Evolutionary conservation across 768 basidiomycete genomes (phyloP).

Genomic region (Nidularia sp.): DNA sequence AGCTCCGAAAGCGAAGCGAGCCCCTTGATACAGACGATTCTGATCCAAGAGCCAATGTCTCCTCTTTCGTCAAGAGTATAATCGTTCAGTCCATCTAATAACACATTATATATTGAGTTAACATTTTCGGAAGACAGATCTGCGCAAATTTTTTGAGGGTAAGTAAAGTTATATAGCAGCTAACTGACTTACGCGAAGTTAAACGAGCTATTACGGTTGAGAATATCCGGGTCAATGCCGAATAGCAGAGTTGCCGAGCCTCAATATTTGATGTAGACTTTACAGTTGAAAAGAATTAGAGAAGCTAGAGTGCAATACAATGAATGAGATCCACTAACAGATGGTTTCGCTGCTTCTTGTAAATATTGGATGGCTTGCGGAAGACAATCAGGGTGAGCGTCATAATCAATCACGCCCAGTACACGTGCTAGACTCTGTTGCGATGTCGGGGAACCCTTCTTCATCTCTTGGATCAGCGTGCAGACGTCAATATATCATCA

Average conservation of each 20-base stretch:
- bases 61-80: slow-evolving; percentile 94
- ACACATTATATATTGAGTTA: slow-evolving; percentile 44
- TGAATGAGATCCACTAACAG: slow-evolving; percentile 33
- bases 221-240: slow-evolving; percentile 47
- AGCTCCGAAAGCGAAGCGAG: slow-evolving; percentile 50
- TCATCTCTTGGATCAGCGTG: slow-evolving; percentile 67
- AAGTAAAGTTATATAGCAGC: no score
- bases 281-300: not conserved
- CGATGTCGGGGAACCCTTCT: slow-evolving; percentile 40
- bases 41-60: slow-evolving; percentile 95
- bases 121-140: slow-evolving; percentile 45
- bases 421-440: slow-evolving; percentile 75
- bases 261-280: slow-evolving; percentile 30
- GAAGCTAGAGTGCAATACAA: not conserved
- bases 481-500: slow-evolving; percentile 1
- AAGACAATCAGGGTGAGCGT: slow-evolving; percentile 48
- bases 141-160: no score
- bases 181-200: slow-evolving; percentile 37
- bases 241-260: slow-evolving; percentile 34
- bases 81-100: slow-evolving; percentile 77
- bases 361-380: slow-evolving; percentile 54
- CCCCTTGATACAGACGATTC: slow-evolving; percentile 71
- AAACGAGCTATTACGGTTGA: slow-evolving; percentile 37
- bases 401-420: slow-evolving; percentile 68
- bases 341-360: slow-evolving; percentile 51